phyloP scores from a whole-genome alignment of 2,329 filamentous ascomycete species.

The Microcyclospora tardicrescens region DNA sequence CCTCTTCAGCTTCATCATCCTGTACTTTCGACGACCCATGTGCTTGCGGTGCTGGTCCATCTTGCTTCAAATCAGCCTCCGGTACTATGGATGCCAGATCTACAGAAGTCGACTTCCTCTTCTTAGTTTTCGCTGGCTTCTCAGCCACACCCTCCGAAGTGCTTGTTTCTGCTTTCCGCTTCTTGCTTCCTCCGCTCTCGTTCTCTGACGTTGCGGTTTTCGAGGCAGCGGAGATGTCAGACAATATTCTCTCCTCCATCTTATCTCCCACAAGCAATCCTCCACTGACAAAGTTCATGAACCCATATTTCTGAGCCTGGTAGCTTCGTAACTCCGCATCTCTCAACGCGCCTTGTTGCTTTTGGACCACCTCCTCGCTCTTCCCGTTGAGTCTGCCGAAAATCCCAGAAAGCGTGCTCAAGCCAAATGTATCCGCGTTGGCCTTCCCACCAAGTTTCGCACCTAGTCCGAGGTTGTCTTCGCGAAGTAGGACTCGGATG shows the following conservation, averaged over 20 bases:
- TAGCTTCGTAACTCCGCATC: constrained; percentile 62
- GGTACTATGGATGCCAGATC: not conserved
- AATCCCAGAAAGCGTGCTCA: constrained; percentile 76
- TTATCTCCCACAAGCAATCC: constrained; percentile 55
- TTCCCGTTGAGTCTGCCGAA: constrained; percentile 84
- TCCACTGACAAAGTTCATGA: constrained; percentile 77
- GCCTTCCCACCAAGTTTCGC: constrained; percentile 58
- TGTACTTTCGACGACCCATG: constrained; percentile 10
- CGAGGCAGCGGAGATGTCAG: constrained; percentile 5
- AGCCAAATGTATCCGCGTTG: constrained; percentile 59
- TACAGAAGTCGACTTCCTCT: constrained; percentile 17
- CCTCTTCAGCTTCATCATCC: constrained; percentile 23
- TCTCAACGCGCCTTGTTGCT: constrained; percentile 54
- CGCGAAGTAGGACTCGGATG: constrained; percentile 73
- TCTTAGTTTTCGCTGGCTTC: constrained; percentile 19
- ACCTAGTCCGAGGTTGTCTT: constrained; percentile 82
- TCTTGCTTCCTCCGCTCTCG: constrained; percentile 27
- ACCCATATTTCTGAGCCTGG: constrained; percentile 61
- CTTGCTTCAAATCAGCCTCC: constrained; percentile 1
- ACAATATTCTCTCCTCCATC: constrained; percentile 25
- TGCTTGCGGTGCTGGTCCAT: constrained; percentile 1
- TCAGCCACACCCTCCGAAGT: constrained; percentile 11
- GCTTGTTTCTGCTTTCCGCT: constrained; percentile 27
- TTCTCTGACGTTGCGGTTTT: constrained; percentile 26
- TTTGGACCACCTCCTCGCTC: constrained; percentile 56